Percentiles rank a stretch among this genome's conserved stretches.
phyloP scores from a whole-genome alignment of 192 early-diverging fungal species.

The Entomortierella lignicola region DNA sequence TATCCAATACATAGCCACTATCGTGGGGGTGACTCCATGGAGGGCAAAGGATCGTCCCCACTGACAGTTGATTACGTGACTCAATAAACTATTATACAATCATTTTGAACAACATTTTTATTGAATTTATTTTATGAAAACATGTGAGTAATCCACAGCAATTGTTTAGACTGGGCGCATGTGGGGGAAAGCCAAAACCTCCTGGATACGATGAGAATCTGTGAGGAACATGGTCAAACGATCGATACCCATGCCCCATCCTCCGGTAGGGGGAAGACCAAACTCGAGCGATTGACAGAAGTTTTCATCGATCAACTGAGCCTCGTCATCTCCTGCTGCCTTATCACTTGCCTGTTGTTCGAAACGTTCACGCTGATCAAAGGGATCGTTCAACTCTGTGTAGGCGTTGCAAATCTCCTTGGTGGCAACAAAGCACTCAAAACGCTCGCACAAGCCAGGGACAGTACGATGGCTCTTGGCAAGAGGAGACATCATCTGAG shows the following conservation, averaged over 20 bases:
- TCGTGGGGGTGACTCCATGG: conserved; percentile 1
- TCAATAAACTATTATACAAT: neutral
- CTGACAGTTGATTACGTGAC: neutral
- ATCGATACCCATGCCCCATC: conserved; percentile 96
- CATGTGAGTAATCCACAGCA: neutral
- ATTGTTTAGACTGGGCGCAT: conserved; percentile 33
- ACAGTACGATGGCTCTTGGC: conserved; percentile 95
- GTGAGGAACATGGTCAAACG: conserved; percentile 99
- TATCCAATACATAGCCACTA: conserved; percentile 2
- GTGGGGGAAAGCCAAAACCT: conserved; percentile 68
- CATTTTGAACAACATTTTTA: neutral
- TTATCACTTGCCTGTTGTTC: conserved; percentile 98
- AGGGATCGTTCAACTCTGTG: conserved; percentile 99
- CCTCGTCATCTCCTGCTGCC: conserved; percentile 98
- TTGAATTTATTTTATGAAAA: neutral
- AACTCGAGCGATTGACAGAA: conserved; percentile 98
- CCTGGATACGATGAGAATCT: conserved; percentile 97
- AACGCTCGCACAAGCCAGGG: conserved; percentile 95
- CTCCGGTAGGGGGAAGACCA: conserved; percentile 96
- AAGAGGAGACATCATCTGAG: conserved; percentile 98
- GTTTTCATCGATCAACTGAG: conserved; percentile 97
- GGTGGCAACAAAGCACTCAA: conserved; percentile 95
- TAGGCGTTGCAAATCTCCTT: conserved; percentile 99
- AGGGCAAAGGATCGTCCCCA: conserved; percentile 20
- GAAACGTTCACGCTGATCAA: conserved; percentile 98